Percentiles rank a stretch among this genome's conserved stretches.
Evolutionary conservation across 2,329 filamentous ascomycete species (phyloP).

Genomic region (Trichoderma koningii): DNA sequence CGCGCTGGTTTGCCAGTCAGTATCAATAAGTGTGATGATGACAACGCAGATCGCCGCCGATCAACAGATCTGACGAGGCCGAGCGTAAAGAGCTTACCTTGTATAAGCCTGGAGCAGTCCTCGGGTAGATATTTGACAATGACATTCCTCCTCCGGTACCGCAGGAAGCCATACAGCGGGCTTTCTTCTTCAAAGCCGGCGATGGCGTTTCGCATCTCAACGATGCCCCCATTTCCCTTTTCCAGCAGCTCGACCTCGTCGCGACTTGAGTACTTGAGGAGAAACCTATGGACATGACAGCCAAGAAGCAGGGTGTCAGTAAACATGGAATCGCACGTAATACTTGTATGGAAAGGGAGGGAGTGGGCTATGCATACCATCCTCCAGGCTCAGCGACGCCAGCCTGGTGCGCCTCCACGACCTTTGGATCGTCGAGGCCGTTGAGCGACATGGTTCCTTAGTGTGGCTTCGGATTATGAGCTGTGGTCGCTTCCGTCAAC

Average conservation of each 20-base stretch:
- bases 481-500: slow-evolving; percentile 11
- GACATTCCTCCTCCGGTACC: slow-evolving; percentile 86
- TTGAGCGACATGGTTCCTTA: slow-evolving; percentile 81
- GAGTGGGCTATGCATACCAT: slow-evolving; percentile 66
- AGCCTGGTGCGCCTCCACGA: slow-evolving; percentile 82
- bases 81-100: slow-evolving; percentile 64
- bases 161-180: slow-evolving; percentile 87
- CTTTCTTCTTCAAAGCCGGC: slow-evolving; percentile 79
- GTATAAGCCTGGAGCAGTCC: slow-evolving; percentile 83
- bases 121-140: slow-evolving; percentile 92
- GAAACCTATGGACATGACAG: slow-evolving; percentile 66
- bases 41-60: slow-evolving; percentile 9
- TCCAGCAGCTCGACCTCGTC: slow-evolving; percentile 82
- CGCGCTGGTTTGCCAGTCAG: slow-evolving; percentile 63
- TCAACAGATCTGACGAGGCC: slow-evolving; percentile 13
- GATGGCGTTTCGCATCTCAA: slow-evolving; percentile 78
- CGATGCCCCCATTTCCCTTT: slow-evolving; percentile 77
- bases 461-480: slow-evolving; percentile 1
- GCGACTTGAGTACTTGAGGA: slow-evolving; percentile 86
- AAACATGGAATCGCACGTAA: slow-evolving; percentile 2
- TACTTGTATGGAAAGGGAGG: background rate
- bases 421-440: slow-evolving; percentile 78
- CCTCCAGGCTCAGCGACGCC: slow-evolving; percentile 82
- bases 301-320: slow-evolving; percentile 31
- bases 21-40: background rate